Base-by-base conservation (phyloP, 495 filamentous ascomycete genomes). In the Tuber aestivum region DNA sequence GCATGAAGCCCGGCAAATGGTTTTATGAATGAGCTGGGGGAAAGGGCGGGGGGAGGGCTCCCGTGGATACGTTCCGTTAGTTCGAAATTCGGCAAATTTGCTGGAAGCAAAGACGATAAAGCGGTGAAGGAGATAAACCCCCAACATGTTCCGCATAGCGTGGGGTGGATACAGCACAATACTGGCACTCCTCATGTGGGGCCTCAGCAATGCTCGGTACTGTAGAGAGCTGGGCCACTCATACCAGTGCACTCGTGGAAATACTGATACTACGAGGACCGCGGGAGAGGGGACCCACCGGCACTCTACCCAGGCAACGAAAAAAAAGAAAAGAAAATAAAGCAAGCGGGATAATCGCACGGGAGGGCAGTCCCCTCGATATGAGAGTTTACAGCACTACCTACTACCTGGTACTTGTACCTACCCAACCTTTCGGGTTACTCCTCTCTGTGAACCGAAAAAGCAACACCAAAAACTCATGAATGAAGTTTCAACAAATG, bases 341-440 rank as follows among this genome's bases (percentile, higher is more conserved):
- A 61, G 70, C 70, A 44, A 56, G 70, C 73, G 77, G 77, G 72
- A 70, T 74, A 65, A 65, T 65, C 56, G 27, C 56, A 65, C 14
- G 5, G 27, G 56, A 65, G 56, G 77, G 48, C 74, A 74, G 69
- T 79, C 71, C 38, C 35, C 16, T 65, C 73, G 71, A 77, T 69
- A 71, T 65, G 77, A 77, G 71, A 48, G 76, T 79, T 79, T 79
- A 50, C 50, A 78, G 77, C 77, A 69, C 69, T 78, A 75, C 75
- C 77, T 78, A 78, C 76, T n/a, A n/a, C n/a, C n/a, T n/a, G n/a
- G n/a, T n/a, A n/a, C n/a, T n/a, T n/a, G n/a, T 78, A 75, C 75
- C 77, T 78, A 78, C 76, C 75, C 72, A 79, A 76, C 56, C 71
- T 74, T 71, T 78, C 76, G 45, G 72, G 77, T 72, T 74, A 35